Evolutionary conservation across 2,329 filamentous ascomycete species (phyloP).

Genomic region (Phyllosticta capitalensis): DNA sequence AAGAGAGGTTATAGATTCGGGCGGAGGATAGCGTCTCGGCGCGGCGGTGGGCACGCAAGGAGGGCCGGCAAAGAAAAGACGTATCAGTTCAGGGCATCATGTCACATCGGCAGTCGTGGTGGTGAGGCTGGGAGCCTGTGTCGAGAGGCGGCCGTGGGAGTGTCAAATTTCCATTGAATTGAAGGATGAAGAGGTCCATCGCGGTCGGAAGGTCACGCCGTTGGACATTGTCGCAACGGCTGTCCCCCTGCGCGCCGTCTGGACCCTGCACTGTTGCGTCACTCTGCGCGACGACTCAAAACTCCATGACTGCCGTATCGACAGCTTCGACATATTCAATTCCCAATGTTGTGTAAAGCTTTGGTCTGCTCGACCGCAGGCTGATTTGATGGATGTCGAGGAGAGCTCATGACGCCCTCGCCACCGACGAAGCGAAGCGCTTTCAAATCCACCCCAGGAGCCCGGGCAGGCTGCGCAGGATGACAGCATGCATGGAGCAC

Average conservation of each 20-base stretch:
- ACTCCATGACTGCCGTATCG: not conserved
- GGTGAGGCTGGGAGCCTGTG: not conserved
- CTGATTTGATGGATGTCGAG: too few species aligned
- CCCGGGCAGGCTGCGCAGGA: not conserved
- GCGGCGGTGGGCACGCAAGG: constrained; percentile 7
- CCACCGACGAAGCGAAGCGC: not conserved
- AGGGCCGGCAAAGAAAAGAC: not conserved
- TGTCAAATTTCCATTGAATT: not conserved
- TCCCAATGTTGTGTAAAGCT: too few species aligned
- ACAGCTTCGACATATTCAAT: too few species aligned
- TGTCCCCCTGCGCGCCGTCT: not conserved
- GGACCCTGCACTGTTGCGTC: not conserved
- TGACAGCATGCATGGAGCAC: not conserved
- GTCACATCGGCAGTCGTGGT: not conserved
- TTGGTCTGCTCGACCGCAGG: too few species aligned
- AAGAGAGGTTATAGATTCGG: not conserved
- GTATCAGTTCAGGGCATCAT: constrained; percentile 3
- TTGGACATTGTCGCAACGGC: not conserved
- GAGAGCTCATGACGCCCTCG: not conserved
- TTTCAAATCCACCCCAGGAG: not conserved
- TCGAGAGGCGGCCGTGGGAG: not conserved
- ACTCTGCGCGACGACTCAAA: not conserved
- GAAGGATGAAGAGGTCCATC: not conserved
- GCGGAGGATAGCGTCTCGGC: not conserved
- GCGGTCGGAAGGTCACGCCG: too few species aligned